Base-by-base conservation (phyloP, 2,329 filamentous ascomycete species). In the Pestalotiopsis sp. region DNA sequence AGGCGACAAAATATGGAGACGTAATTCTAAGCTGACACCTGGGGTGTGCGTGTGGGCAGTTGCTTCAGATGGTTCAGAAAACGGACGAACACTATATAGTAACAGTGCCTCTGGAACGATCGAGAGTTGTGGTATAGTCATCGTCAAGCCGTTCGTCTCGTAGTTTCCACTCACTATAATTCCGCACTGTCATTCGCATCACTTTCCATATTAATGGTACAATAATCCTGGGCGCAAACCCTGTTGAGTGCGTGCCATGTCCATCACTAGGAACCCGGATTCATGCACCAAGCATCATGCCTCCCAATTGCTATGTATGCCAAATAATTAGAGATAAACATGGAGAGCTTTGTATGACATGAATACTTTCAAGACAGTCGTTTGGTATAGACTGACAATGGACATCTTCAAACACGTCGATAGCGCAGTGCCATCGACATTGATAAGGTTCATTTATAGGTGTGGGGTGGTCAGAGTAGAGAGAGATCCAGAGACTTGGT, bases 391-490 rank as follows among this genome's bases (percentile, higher is more conserved):
- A 35, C 30, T 35, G 13, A 61, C 11, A n/a, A 61, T 61, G 13
- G 9, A 58, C 55, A n/a, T 13, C 20, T n/a, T 3, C 22, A 4
- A 24, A 24, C 4, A 13, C 10, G 55, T 24, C 2, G 44, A 17
- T 4, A 26, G 26, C 26, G 26, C 26, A 26, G 26, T 24, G 24
- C 22, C 55, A 58, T 60, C 13, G 14, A n/a, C 9, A 20, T 22
- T 48, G 30, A 35, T 35, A 35, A 35, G 30, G 30, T 35, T 35
- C 30, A 35, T 64, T 38, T 22, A 11, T 26, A 26, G 24, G n/a
- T 52, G 61, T 64, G 38, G 61, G 39, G 61, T 64, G 61, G 40
- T 48, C 24, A 24, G 40, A 64, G 61, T 39, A 64, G 48, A 24
- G 13, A 20, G 39, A 62, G 48, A 22, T 48, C 61, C 61, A 64